phyloP scores from a whole-genome alignment of 2,329 filamentous ascomycete species.

The Claviceps sp. region DNA sequence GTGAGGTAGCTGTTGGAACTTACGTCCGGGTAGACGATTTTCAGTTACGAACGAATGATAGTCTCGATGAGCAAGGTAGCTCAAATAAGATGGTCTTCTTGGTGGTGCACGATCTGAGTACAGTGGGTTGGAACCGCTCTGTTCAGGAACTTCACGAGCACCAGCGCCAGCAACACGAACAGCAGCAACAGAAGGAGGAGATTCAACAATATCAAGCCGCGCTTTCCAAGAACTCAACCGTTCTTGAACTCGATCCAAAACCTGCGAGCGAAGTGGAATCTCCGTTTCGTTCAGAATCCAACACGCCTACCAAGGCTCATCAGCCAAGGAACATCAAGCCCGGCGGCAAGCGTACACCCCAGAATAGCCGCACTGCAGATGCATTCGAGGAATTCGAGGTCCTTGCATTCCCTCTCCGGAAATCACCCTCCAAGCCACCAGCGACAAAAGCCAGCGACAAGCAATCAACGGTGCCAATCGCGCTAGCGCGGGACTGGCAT shows the following conservation, averaged over 20 bases:
- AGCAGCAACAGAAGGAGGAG: not conserved
- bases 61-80: not conserved
- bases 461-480: slow-evolving; percentile 15
- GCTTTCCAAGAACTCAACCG: not conserved
- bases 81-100: slow-evolving; percentile 27
- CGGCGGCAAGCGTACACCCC: slow-evolving; percentile 3
- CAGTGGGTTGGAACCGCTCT: slow-evolving; percentile 34
- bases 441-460: not conserved
- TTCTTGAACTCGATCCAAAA: not conserved
- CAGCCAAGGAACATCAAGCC: not conserved
- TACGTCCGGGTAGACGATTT: slow-evolving; percentile 35
- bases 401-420: slow-evolving; percentile 16
- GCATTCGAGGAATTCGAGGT: slow-evolving; percentile 26
- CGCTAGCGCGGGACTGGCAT: slow-evolving; percentile 27
- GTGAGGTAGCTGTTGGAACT: slow-evolving; percentile 31
- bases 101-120: slow-evolving; percentile 29
- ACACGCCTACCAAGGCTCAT: not conserved
- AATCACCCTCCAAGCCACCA: slow-evolving; percentile 2
- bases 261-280: not conserved
- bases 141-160: slow-evolving; percentile 16
- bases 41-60: slow-evolving; percentile 17
- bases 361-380: slow-evolving; percentile 18
- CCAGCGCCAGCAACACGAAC: not conserved
- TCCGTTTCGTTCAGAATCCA: not conserved
- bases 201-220: not conserved